These are phyloP conservation scores for Cladorrhinum samala DNA, from an alignment of 495 filamentous ascomycete genomes.

Conservation along the genomic window DNA sequence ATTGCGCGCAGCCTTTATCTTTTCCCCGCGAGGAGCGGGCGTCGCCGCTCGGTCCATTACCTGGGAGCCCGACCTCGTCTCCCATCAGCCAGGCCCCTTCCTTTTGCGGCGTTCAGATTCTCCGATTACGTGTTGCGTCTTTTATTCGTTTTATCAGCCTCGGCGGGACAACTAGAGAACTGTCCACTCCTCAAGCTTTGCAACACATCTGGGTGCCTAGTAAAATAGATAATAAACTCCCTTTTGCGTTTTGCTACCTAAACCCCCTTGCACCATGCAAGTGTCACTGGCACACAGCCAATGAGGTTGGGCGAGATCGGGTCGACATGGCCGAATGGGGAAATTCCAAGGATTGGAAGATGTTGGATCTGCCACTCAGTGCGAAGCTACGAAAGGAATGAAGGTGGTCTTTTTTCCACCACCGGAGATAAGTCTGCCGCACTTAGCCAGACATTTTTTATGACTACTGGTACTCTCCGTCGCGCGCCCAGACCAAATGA, in stretches of 20 bases:
- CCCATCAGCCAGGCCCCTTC: background rate
- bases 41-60: no score
- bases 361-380: background rate
- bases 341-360: slow-evolving; percentile 8
- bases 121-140: background rate
- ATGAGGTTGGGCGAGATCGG: slow-evolving; percentile 7
- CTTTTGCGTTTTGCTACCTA: background rate
- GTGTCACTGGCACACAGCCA: slow-evolving; percentile 23
- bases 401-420: background rate
- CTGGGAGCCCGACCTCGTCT: no score
- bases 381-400: background rate
- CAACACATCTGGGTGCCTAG: background rate
- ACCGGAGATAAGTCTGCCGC: background rate
- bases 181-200: background rate
- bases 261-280: slow-evolving; percentile 18
- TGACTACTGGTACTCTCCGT: no score
- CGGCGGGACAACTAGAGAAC: background rate
- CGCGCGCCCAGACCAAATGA: no score
- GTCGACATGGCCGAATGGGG: slow-evolving; percentile 17
- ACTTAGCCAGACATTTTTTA: no score
- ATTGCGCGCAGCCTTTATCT: background rate
- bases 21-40: background rate
- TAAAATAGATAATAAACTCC: no score
- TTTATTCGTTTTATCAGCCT: background rate
- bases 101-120: background rate